A percentile compares a stretch with the other conserved stretches of the same genome.
Conservation (phyloP, 352 stramenopile genomes). For the Pythium sukuiense region DNA sequence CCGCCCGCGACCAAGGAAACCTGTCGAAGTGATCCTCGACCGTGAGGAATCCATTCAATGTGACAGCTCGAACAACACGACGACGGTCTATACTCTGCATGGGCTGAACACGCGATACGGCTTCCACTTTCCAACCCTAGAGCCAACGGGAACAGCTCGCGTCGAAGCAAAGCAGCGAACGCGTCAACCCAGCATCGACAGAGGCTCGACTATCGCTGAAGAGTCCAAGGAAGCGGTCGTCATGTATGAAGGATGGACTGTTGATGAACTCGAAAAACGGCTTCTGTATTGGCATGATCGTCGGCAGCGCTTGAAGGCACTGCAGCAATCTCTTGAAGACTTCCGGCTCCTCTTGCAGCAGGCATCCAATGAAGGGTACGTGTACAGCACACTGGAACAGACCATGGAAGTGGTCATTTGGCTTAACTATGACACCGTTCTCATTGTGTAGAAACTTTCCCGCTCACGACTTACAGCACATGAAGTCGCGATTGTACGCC, state of each 20-base stretch:
- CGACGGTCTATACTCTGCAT: not conserved
- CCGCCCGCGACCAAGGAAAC: constrained; percentile 38
- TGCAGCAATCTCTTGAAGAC: constrained; percentile 24
- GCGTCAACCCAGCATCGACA: not conserved
- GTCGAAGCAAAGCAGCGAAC: not conserved
- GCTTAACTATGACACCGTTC: not conserved
- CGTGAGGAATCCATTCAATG: not conserved
- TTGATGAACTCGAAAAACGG: constrained; percentile 26
- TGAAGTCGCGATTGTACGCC: constrained; percentile 13
- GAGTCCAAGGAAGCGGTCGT: not conserved
- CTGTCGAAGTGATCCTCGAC: constrained; percentile 33
- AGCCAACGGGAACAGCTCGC: not conserved
- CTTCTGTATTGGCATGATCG: constrained; percentile 23
- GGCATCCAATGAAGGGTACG: constrained; percentile 21
- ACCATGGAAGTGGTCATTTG: not conserved
- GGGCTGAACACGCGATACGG: constrained; percentile 22
- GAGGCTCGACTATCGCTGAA: not conserved
- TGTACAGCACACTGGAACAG: not conserved
- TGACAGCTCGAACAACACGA: too few species aligned
- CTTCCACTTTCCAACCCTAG: constrained; percentile 17
- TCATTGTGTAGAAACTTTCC: constrained; percentile 8
- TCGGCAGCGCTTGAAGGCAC: constrained; percentile 20
- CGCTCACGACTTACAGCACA: constrained; percentile 14
- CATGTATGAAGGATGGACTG: not conserved
- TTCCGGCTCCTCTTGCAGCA: constrained; percentile 23